phyloP scores from a whole-genome alignment of 2,329 filamentous ascomycete genomes.

The Talaromyces islandicus region DNA sequence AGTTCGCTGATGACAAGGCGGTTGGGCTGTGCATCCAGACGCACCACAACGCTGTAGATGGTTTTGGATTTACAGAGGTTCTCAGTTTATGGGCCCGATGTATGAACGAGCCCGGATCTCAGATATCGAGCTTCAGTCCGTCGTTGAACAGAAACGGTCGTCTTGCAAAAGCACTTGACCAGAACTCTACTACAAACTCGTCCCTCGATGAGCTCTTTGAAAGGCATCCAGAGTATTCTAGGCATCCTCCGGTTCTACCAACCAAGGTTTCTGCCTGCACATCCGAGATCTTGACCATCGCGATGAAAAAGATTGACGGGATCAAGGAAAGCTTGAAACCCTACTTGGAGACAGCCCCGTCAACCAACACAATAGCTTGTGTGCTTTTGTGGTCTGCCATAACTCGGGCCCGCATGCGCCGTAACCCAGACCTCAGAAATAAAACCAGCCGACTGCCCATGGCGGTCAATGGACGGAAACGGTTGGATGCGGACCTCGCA shows the following conservation, averaged over 20 bases:
- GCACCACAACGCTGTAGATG: background rate
- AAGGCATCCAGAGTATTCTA: background rate
- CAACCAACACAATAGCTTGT: background rate
- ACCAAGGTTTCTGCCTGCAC: background rate
- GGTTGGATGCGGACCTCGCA: background rate
- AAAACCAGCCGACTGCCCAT: background rate
- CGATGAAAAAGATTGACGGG: background rate
- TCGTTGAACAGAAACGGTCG: background rate
- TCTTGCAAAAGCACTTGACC: background rate
- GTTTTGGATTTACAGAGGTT: background rate
- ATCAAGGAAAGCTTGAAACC: background rate
- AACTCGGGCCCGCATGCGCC: background rate
- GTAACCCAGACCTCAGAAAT: background rate
- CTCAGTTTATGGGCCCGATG: background rate
- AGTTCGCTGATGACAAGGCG: background rate
- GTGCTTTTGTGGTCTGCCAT: background rate
- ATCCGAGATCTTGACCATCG: background rate
- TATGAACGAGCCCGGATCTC: background rate
- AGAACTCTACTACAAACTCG: background rate
- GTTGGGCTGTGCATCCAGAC: background rate
- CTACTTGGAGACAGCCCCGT: background rate
- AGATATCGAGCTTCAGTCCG: background rate
- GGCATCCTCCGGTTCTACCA: background rate
- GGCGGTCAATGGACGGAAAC: background rate
- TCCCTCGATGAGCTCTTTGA: background rate